Evolutionary conservation across 2,329 filamentous ascomycete species (phyloP).

Genomic region (Chlorencoelia australis): DNA sequence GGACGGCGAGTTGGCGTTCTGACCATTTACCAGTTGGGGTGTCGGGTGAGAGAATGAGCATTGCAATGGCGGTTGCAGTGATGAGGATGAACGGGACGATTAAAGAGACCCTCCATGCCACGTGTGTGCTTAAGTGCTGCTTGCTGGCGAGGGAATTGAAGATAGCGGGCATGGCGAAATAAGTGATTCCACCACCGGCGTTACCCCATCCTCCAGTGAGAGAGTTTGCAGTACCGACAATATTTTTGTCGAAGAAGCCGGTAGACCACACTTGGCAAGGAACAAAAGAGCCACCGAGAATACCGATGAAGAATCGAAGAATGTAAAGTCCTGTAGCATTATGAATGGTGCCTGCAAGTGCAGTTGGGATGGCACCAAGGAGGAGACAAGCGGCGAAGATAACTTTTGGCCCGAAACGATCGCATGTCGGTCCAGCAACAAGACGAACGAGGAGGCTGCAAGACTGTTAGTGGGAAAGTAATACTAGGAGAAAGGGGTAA

Average conservation of each 20-base stretch:
- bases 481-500: background rate
- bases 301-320: constrained; percentile 71
- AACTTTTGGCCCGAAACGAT: constrained; percentile 68
- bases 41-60: constrained; percentile 68
- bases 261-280: constrained; percentile 91
- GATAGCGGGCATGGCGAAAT: constrained; percentile 87
- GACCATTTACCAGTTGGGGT: constrained; percentile 76
- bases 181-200: constrained; percentile 80
- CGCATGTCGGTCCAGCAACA: constrained; percentile 73
- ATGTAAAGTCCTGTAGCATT: constrained; percentile 58
- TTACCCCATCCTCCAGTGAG: constrained; percentile 80
- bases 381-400: constrained; percentile 75
- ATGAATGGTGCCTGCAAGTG: constrained; percentile 67
- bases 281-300: constrained; percentile 69
- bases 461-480: constrained; percentile 2
- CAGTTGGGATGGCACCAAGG: constrained; percentile 69
- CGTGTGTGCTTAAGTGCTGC: constrained; percentile 50
- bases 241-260: constrained; percentile 85
- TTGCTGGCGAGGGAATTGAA: constrained; percentile 62
- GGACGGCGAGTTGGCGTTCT: constrained; percentile 42
- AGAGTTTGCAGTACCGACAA: constrained; percentile 82
- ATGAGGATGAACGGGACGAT: constrained; percentile 75
- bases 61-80: constrained; percentile 50
- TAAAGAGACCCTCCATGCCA: constrained; percentile 78
- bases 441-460: constrained; percentile 57